These are phyloP conservation scores for Diaporthe velutina DNA, from an alignment of 2,329 filamentous ascomycete genomes.

Conservation along the genomic window DNA sequence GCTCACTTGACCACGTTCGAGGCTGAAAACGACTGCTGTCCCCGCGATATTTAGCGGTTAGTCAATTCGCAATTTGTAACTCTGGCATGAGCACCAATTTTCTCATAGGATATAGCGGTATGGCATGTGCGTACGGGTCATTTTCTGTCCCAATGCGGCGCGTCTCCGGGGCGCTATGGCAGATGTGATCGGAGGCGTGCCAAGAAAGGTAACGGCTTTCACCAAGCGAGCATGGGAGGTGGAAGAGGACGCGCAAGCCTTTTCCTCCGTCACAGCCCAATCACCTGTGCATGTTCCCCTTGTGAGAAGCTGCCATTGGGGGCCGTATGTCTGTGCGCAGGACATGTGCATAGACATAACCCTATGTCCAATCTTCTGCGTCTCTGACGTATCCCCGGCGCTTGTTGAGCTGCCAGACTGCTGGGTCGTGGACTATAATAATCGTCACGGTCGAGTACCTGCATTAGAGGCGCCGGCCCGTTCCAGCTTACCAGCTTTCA, in stretches of 20 bases:
- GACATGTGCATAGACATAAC: too few relatives aligned
- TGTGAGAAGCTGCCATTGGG: slow-evolving; percentile 1
- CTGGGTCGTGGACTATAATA: neutral
- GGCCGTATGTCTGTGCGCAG: neutral
- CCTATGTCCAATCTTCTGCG: neutral
- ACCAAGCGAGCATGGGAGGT: neutral
- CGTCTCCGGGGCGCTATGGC: slow-evolving; percentile 3
- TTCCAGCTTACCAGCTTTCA: neutral
- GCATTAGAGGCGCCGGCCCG: slow-evolving; percentile 24
- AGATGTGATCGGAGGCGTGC: neutral
- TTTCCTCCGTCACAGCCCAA: slow-evolving; percentile 21
- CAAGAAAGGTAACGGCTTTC: slow-evolving; percentile 3
- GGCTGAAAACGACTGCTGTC: neutral
- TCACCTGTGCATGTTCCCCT: slow-evolving; percentile 16
- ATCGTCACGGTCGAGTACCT: neutral
- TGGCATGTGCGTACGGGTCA: neutral
- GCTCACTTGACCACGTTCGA: slow-evolving; percentile 9
- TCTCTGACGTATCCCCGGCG: neutral
- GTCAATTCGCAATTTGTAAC: neutral
- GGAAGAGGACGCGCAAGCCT: slow-evolving; percentile 4
- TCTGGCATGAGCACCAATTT: neutral
- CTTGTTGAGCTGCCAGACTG: neutral
- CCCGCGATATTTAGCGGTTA: neutral
- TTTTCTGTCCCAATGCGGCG: neutral
- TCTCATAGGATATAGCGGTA: neutral